Conservation (phyloP, 1,284 basidiomycete species). For the Boletus nobilissimus region DNA sequence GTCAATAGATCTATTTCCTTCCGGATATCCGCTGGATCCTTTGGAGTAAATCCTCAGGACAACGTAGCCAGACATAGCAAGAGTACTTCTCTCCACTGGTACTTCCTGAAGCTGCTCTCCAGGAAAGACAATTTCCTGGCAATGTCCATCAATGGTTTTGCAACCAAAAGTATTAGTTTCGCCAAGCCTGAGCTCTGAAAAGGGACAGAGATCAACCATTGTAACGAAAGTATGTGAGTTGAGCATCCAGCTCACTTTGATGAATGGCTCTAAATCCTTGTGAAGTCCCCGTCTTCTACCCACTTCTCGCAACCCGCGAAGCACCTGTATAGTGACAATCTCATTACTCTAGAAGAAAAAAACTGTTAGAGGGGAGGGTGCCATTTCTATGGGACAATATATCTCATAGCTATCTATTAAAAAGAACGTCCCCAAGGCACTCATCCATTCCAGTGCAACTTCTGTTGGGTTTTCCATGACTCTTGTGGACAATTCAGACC, state of each 20-base stretch:
- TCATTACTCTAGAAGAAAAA: not conserved
- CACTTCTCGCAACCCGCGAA: not conserved
- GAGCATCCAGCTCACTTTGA: not conserved
- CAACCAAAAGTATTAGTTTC: not conserved
- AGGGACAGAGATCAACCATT: not conserved
- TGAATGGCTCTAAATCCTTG: not conserved
- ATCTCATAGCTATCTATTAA: too few relatives aligned
- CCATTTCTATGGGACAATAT: too few relatives aligned
- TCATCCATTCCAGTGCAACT: too few relatives aligned
- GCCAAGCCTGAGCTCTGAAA: not conserved
- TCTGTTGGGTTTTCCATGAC: too few relatives aligned
- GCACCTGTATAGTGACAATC: not conserved
- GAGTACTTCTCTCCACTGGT: conserved; percentile 27
- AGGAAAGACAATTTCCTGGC: not conserved
- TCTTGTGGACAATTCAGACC: too few relatives aligned
- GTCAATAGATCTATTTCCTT: not conserved
- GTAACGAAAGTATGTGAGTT: too few relatives aligned
- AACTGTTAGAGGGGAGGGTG: too few relatives aligned
- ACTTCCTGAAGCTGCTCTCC: conserved; percentile 20
- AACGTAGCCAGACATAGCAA: not conserved
- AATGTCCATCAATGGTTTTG: not conserved
- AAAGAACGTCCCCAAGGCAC: too few relatives aligned
- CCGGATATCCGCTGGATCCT: not conserved
- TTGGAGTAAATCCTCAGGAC: not conserved
- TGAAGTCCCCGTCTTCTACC: not conserved